Conservation (phyloP, 768 basidiomycete genomes). For the Psilocybe tampanensis region DNA sequence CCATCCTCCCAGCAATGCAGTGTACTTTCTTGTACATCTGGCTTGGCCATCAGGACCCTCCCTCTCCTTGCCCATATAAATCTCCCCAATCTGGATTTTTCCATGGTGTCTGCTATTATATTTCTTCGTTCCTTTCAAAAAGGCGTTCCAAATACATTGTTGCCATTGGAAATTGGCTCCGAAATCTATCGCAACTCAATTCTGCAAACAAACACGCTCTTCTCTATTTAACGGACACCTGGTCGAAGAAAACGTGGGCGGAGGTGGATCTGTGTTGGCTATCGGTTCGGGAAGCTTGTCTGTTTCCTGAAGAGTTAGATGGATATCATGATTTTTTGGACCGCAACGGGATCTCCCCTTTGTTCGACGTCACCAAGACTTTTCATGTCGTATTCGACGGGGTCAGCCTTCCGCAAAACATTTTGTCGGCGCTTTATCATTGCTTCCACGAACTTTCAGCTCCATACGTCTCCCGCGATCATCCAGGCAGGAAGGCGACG, state of each 20-base stretch:
- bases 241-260: slow-evolving; percentile 1
- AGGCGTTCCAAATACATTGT: neutral
- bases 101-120: neutral
- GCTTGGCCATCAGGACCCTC: neutral
- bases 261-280: neutral
- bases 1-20: neutral
- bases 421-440: neutral
- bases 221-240: neutral
- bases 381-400: neutral
- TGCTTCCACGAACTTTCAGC: neutral
- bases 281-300: neutral
- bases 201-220: neutral
- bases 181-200: neutral
- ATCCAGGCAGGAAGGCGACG: neutral
- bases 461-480: neutral
- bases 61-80: slow-evolving; percentile 1
- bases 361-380: neutral
- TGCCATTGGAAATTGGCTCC: neutral
- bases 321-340: neutral
- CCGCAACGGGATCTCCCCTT: neutral
- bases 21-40: neutral
- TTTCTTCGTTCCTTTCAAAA: neutral
- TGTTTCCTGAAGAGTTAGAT: neutral
- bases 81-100: slow-evolving; percentile 1
- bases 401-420: neutral